phyloP scores from a whole-genome alignment of 1,284 basidiomycete genomes.

The Puccinia triticina region DNA sequence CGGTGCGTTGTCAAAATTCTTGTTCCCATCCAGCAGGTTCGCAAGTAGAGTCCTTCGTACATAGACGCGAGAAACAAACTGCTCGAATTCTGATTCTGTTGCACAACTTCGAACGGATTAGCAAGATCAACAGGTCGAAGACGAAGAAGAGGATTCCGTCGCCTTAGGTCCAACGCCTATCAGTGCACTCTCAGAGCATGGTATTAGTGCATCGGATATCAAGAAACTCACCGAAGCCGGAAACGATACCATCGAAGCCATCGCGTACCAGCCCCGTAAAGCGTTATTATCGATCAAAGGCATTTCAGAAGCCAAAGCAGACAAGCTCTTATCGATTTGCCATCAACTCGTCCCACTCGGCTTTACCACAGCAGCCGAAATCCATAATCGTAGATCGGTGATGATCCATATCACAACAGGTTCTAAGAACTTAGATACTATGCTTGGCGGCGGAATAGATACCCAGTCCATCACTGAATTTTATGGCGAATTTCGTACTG shows the following conservation, averaged over 20 bases:
- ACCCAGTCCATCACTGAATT: slow-evolving; percentile 98
- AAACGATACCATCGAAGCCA: slow-evolving; percentile 88
- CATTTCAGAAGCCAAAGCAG: slow-evolving; percentile 95
- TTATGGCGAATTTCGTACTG: slow-evolving; percentile 97
- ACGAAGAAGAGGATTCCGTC: slow-evolving; percentile 39
- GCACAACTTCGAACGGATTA: background rate
- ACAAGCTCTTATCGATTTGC: slow-evolving; percentile 86
- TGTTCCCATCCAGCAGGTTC: slow-evolving; percentile 16
- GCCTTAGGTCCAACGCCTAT: slow-evolving; percentile 40
- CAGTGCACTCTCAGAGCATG: slow-evolving; percentile 68
- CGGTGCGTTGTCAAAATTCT: slow-evolving; percentile 5
- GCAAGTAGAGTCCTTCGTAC: background rate
- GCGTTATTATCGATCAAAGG: slow-evolving; percentile 87
- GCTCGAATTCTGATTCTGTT: background rate
- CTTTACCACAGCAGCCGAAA: slow-evolving; percentile 97
- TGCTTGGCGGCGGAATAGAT: slow-evolving; percentile 96
- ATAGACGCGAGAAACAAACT: background rate
- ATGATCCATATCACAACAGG: slow-evolving; percentile 96
- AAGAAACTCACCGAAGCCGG: slow-evolving; percentile 95
- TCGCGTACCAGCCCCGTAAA: slow-evolving; percentile 98
- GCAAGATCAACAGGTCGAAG: slow-evolving; percentile 38
- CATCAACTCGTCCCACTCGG: slow-evolving; percentile 95
- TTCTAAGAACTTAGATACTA: slow-evolving; percentile 90
- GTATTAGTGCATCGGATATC: slow-evolving; percentile 86
- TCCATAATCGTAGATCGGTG: slow-evolving; percentile 92